Evolutionary conservation across 2,329 filamentous ascomycete genomes (phyloP).

Genomic region (Fusarium odoratissimum): DNA sequence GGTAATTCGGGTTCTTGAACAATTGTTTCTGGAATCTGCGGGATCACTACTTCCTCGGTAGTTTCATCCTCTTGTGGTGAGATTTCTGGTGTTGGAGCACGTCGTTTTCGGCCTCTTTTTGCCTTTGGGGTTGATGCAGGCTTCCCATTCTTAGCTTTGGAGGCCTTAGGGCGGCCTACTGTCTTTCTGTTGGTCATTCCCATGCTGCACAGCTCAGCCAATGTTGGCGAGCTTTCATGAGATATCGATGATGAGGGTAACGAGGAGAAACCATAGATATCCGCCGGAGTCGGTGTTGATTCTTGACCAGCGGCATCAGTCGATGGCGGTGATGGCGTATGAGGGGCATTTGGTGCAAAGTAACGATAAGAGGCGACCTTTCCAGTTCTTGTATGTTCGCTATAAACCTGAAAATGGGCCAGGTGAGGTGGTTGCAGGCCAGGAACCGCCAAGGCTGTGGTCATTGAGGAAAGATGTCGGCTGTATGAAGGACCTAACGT

Average conservation of each 20-base stretch:
- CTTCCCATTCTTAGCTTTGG: constrained; percentile 23
- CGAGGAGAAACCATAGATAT: constrained; percentile 36
- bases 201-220: constrained; percentile 44
- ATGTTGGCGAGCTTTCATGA: constrained; percentile 25
- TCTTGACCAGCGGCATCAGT: background rate
- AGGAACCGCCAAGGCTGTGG: constrained; percentile 49
- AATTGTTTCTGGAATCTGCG: background rate
- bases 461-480: constrained; percentile 53
- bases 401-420: constrained; percentile 50
- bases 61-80: background rate
- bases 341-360: constrained; percentile 32
- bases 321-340: background rate
- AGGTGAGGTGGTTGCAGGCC: constrained; percentile 49
- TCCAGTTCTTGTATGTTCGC: constrained; percentile 51
- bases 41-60: background rate
- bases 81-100: background rate
- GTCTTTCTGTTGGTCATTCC: constrained; percentile 39
- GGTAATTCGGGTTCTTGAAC: background rate
- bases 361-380: constrained; percentile 54
- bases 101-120: constrained; percentile 14
- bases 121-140: background rate
- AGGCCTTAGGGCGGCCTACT: constrained; percentile 44
- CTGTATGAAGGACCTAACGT: constrained; percentile 53
- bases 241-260: constrained; percentile 5
- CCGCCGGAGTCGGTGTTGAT: background rate